These are phyloP conservation scores for Geotrichum cucujoidarum DNA, from an alignment of 1,139 yeast species.

Conservation along the genomic window DNA sequence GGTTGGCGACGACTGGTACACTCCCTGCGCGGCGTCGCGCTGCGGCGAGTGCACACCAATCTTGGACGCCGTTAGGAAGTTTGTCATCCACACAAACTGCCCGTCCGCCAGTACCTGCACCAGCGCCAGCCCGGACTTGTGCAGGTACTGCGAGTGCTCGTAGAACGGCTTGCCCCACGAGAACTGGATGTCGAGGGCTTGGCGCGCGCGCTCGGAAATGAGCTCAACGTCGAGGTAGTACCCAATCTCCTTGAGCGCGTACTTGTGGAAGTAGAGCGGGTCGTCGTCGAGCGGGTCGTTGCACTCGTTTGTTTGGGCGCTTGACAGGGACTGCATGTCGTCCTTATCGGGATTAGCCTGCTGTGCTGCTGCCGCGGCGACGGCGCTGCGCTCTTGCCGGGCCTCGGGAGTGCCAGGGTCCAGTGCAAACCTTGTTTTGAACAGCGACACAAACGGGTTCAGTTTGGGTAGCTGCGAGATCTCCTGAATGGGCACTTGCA, in stretches of 20 bases:
- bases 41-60: conserved; percentile 18
- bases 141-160: conserved; percentile 83
- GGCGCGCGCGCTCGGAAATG: conserved; percentile 29
- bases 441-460: conserved; percentile 86
- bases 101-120: conserved; percentile 85
- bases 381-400: no score
- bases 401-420: no score
- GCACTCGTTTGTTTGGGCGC: background rate
- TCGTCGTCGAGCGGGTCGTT: conserved; percentile 32
- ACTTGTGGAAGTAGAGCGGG: conserved; percentile 56
- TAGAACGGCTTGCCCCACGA: conserved; percentile 91
- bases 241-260: conserved; percentile 60
- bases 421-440: conserved; percentile 51
- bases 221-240: conserved; percentile 82
- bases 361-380: background rate
- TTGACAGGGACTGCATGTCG: background rate
- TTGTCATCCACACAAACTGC: conserved; percentile 54
- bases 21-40: background rate
- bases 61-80: conserved; percentile 36
- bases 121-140: conserved; percentile 79
- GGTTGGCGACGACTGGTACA: no score
- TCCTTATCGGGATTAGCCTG: background rate
- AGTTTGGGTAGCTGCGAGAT: conserved; percentile 66
- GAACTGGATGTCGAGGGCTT: conserved; percentile 50
- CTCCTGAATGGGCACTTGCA: conserved; percentile 93